Evolutionary conservation across 768 basidiomycete genomes (phyloP), one percentile per base, ranked within the genome.

Genomic region (Rhodocollybia butyracea): DNA sequence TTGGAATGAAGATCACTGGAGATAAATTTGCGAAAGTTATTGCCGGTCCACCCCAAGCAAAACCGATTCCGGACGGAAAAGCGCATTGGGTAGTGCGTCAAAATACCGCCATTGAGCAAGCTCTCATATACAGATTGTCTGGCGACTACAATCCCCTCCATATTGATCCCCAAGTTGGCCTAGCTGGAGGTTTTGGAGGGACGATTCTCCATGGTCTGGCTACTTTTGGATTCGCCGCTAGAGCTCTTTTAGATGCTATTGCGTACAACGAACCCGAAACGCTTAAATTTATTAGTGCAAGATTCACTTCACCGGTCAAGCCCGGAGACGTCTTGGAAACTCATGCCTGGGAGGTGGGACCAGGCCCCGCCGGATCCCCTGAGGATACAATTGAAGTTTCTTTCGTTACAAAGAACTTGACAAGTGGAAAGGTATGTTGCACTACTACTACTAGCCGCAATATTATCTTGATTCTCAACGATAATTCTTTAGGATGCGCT

Each of bases 121-220:
- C 89, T 1, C 66, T 86, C 46, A 58, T 86, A 47, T 90, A 86
- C 74, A 82, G 89, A 21, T 78, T 91, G n/a, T 86, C 83, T 41
- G 89, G 88, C 10, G 88, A 90, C 66, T 91, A 88, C 66, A 89
- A 90, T 65, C 85, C 89, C 5, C 76, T 90, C 2, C 89, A 91
- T 64, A 83, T 88, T 46, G 86, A 94, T 72, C 89, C 91, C 1
- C 67, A 64, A 17, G 82, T 90, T 34, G 92, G 91, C n/a, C 67
- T 82, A 58, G 76, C 74, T 10, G 76, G 84, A 15, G 90, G 91
- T 10, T 94, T 95, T 63, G 89, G 89, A 2, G 92, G 86, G 42
- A 83, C 87, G 36, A 93, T 95, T 63, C 78, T 94, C 2, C 92
- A 95, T 65, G 92, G 92, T 31, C 77, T 94, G 26, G 85, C 88